Evolutionary conservation across 2,329 filamentous ascomycete genomes (phyloP).

Genomic region (Penicillium sclerotigenum): DNA sequence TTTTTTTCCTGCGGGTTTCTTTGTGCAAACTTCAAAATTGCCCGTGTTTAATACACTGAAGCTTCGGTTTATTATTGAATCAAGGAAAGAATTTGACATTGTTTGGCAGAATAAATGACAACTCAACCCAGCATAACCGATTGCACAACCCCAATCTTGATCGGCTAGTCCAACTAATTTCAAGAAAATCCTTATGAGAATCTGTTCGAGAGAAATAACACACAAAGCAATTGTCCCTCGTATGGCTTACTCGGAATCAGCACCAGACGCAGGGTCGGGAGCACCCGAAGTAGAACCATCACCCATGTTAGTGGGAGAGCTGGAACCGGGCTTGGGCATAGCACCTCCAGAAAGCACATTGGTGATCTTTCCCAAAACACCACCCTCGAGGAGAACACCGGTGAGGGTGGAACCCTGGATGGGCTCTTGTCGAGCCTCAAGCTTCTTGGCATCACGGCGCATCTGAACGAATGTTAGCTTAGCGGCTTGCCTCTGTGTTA

Average conservation of each 20-base stretch:
- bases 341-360: constrained; percentile 8
- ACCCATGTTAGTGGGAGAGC: neutral
- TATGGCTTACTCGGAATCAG: neutral
- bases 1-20: neutral
- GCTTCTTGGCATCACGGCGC: constrained; percentile 15
- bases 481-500: no score
- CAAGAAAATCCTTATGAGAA: neutral
- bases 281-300: constrained; percentile 3
- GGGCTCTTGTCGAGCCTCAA: constrained; percentile 14
- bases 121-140: neutral
- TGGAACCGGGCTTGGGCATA: neutral
- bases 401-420: constrained; percentile 21
- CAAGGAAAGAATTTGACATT: neutral
- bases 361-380: constrained; percentile 17
- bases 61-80: neutral
- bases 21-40: constrained; percentile 1
- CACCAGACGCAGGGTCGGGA: constrained; percentile 6
- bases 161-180: neutral
- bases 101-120: constrained; percentile 1
- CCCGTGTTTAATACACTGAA: neutral
- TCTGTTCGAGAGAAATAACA: neutral
- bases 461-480: constrained; percentile 11
- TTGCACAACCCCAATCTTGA: neutral
- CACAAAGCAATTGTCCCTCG: neutral
- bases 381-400: constrained; percentile 13